These are phyloP conservation scores for Calamus simplicifolius DNA, from an alignment of 176 grass and related monocot species.

Conservation along the genomic window DNA sequence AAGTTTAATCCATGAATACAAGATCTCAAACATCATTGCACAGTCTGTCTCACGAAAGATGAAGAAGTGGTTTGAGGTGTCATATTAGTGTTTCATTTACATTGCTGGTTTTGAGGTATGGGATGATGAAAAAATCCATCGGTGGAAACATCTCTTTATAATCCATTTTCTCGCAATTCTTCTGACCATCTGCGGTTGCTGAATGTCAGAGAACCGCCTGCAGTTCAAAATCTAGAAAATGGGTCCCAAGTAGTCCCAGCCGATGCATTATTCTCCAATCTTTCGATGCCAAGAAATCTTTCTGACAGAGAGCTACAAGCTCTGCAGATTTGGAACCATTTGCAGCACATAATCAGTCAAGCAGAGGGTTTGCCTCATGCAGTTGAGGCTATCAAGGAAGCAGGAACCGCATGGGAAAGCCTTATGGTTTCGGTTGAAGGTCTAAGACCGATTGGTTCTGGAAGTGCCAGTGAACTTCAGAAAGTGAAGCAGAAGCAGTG, in stretches of 20 bases:
- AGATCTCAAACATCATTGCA: background rate
- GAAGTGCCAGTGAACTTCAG: conserved; percentile 33
- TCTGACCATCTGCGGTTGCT: conserved; percentile 59
- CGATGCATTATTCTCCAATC: conserved; percentile 39
- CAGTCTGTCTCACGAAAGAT: conserved; percentile 27
- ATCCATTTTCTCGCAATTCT: conserved; percentile 62
- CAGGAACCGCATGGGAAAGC: conserved; percentile 70
- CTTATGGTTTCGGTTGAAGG: conserved; percentile 59
- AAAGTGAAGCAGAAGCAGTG: conserved; percentile 88
- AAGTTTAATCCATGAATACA: background rate
- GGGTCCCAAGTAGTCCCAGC: conserved; percentile 45
- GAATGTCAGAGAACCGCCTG: conserved; percentile 43
- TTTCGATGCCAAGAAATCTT: conserved; percentile 66
- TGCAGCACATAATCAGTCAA: conserved; percentile 51
- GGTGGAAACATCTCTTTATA: conserved; percentile 61
- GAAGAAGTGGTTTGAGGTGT: conserved; percentile 89
- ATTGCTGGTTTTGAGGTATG: conserved; percentile 74
- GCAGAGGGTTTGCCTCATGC: conserved; percentile 63
- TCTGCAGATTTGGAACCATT: conserved; percentile 71
- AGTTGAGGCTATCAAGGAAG: conserved; percentile 82
- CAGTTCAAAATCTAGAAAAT: conserved; percentile 58
- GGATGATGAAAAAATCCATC: conserved; percentile 73
- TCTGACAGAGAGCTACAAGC: conserved; percentile 42
- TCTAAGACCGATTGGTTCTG: conserved; percentile 35
- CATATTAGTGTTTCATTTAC: conserved; percentile 49